A percentile compares a stretch with the other conserved stretches of the same genome.
Conservation (phyloP, 23 red algal genomes). For the Chondrus crispus region DNA sequence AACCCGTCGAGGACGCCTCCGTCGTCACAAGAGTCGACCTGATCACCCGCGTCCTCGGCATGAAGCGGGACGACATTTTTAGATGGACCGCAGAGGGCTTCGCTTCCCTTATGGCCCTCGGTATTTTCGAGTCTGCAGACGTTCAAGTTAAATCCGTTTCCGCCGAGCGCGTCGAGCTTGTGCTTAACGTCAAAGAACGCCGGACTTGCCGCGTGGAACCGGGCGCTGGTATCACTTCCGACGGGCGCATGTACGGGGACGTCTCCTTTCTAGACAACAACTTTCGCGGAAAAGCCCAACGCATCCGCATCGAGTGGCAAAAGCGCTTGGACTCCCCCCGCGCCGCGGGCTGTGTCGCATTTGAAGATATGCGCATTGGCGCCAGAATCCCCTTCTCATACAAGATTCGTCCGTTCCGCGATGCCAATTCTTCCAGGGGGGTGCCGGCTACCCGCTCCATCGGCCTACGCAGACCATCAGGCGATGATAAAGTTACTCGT, state of each 20-base stretch:
- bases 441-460: not conserved
- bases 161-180: conserved; percentile 24
- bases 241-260: conserved; percentile 61
- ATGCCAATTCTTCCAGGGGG: conserved; percentile 15
- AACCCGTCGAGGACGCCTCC: not conserved
- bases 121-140: conserved; percentile 67
- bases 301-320: conserved; percentile 56
- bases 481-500: not conserved
- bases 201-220: conserved; percentile 43
- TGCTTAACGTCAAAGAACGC: conserved; percentile 36
- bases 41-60: conserved; percentile 39
- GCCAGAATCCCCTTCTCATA: conserved; percentile 27
- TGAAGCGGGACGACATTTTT: conserved; percentile 47
- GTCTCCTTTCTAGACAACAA: conserved; percentile 44
- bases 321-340: conserved; percentile 50
- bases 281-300: conserved; percentile 53
- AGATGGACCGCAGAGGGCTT: conserved; percentile 43
- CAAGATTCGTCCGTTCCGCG: conserved; percentile 25
- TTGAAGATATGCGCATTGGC: conserved; percentile 66
- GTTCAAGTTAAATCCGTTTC: conserved; percentile 18
- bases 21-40: conserved; percentile 12
- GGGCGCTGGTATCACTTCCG: conserved; percentile 61
- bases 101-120: conserved; percentile 44
- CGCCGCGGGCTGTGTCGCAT: conserved; percentile 30
- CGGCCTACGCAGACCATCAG: not conserved